Evolutionary conservation across 1,284 basidiomycete species (phyloP), one percentile per base, ranked within the genome.

Genomic region (Pseudozyma hubeiensis): DNA sequence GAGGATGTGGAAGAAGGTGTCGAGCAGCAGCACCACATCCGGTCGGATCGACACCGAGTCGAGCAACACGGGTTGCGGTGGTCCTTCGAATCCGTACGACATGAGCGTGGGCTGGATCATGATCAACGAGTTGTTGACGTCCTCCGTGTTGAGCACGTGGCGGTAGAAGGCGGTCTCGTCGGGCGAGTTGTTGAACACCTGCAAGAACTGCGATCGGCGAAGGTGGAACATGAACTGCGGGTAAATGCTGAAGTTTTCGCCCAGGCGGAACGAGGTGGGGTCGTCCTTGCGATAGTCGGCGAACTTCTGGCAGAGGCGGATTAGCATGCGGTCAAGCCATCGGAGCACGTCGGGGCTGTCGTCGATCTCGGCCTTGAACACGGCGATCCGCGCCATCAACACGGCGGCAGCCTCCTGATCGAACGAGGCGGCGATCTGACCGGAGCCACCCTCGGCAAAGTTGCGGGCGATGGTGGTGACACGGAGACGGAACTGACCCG

Each of bases 211-310:
- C 87, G 92, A 94, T 84, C 97, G 88, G 63, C 97, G 89, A 67
- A 99, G 86, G 86, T 99, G 97, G 91, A 99, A 99, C 97, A 99
- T 99, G 88, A 99, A 99, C 85, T 99, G 97, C 35, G 97, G 97
- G 86, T 99, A 99, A 82, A 99, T 99, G 85, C 92, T 94, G 86
- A 99, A 99, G 86, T 96, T 96, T 81, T 97, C 94, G 66, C 90
- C 88, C 75, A 99, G 87, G 73, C 94, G 88, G 89, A 99, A 99
- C 85, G 91, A 93, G 52, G 91, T 90, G 5, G 96, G 93, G 83
- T 99, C 97, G 86, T 99, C 97, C 87, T 99, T 99, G 81, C 94
- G 88, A 85, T 99, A 99, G 85, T 98, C 95, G 60, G 97, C 97
- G 84, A 99, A 99, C 88, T 99, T 99, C 87, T 99, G 97, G 86